These are phyloP conservation scores for Kewa caespitosa DNA, from an alignment of 179 eudicot species.

Conservation along the genomic window DNA sequence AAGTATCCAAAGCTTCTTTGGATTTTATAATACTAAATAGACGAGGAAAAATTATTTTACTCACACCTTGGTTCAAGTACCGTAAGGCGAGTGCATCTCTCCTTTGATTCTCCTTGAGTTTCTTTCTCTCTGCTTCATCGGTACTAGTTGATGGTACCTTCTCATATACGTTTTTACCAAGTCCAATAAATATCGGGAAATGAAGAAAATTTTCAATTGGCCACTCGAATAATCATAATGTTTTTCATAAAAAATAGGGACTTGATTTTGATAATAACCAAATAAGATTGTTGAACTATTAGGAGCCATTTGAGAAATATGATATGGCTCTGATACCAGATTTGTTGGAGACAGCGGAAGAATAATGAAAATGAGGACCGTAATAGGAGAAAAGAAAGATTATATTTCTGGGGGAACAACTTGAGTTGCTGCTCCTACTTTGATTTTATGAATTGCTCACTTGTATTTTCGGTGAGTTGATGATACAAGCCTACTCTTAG, in stretches of 20 bases:
- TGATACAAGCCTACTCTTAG: no score
- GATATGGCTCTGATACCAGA: slow-evolving; percentile 13
- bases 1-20: background rate
- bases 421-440: no score
- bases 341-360: background rate
- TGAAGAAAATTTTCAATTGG: slow-evolving; percentile 2
- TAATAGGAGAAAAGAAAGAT: no score
- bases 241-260: slow-evolving; percentile 3
- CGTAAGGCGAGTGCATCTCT: background rate
- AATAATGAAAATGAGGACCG: no score
- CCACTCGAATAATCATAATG: slow-evolving; percentile 14
- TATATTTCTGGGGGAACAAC: no score
- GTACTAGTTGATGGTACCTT: background rate
- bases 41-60: background rate
- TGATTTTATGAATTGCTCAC: no score
- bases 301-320: background rate
- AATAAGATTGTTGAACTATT: background rate
- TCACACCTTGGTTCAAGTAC: background rate
- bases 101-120: background rate
- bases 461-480: no score
- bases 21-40: background rate
- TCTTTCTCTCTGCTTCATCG: background rate
- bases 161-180: background rate
- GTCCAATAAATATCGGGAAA: background rate
- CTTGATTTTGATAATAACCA: background rate